Percentiles rank a stretch among this genome's conserved stretches.
These are phyloP conservation scores for Alnus glutinosa DNA, from an alignment of 306 rosid genomes.

Conservation along the genomic window DNA sequence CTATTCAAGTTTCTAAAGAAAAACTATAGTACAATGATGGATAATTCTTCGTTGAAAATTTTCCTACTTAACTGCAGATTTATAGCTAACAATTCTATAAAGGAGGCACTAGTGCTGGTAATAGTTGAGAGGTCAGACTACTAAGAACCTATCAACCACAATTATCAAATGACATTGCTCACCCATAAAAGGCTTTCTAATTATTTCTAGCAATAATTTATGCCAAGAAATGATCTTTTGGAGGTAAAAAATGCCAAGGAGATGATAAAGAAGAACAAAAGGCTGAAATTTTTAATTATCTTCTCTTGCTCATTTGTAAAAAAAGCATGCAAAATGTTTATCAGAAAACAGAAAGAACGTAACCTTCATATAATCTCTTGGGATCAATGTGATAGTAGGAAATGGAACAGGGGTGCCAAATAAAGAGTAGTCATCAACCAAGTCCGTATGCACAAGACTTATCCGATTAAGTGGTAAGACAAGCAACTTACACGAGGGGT, in stretches of 20 bases:
- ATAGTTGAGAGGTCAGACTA: not conserved
- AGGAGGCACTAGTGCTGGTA: not conserved
- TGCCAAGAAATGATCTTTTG: not conserved
- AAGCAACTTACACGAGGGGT: conserved; percentile 66
- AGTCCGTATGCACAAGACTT: not conserved
- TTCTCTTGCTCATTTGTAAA: not conserved
- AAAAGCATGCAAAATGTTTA: not conserved
- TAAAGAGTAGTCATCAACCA: not conserved
- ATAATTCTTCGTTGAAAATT: not conserved
- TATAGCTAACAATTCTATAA: not conserved
- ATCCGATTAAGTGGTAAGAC: conserved; percentile 19
- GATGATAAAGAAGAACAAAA: not conserved
- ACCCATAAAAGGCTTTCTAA: not conserved
- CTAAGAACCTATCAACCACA: not conserved
- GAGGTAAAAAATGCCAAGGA: not conserved
- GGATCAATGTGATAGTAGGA: not conserved
- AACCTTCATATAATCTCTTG: too few relatives aligned
- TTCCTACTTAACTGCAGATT: not conserved
- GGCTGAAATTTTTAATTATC: not conserved
- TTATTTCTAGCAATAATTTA: not conserved
- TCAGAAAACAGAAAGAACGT: not conserved
- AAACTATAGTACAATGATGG: not conserved
- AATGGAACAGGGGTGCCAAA: not conserved
- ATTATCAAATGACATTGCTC: not conserved
- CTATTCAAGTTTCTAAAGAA: not conserved